Evolutionary conservation across 768 basidiomycete species (phyloP), one percentile per base, ranked within the genome.

Genomic region (Tricholoma furcatifolium): DNA sequence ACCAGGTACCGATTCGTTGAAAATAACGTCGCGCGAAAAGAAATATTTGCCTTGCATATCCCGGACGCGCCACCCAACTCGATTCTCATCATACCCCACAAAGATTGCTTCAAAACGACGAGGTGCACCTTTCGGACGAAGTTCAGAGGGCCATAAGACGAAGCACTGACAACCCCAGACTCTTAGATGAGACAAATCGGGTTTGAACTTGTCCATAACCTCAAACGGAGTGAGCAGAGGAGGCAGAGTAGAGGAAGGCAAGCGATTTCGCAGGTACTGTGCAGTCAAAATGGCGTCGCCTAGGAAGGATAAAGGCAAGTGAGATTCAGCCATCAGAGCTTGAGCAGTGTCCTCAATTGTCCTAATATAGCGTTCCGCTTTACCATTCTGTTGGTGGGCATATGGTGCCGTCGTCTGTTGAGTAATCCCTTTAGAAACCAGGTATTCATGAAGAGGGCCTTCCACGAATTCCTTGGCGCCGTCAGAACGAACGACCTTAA

Each of bases 361-460:
- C 0, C 60, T 47, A 11, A 72, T 64, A 35, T 61, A 65, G 0
- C 62, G 51, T 39, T 73, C 67, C 2, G 55, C 62, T 32, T 65
- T 65, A 0, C 70, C 63, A n/a, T n/a, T n/a, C n/a, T n/a, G n/a
- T n/a, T n/a, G n/a, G n/a, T n/a, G n/a, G n/a, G n/a, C n/a, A n/a
- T 70, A 69, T 0, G 70, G 66, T 0, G 54, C 61, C 6, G 65
- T 59, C 0, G 59, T 12, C 34, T 67, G 1, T 8, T 8, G 20
- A 4, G 20, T 18, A 27, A 23, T 43, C 18, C 7, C 20, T n/a
- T 21, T 43, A 23, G 11, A 43, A 4, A 21, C 4, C 17, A 43
- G 12, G 12, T 35, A 43, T 6, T 14, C n/a, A 23, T 21, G 43
- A 43, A 43, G n/a, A 18, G 7, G 20, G 15, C 10, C n/a, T 12